phyloP scores from a whole-genome alignment of 208 protist genomes.

The Crithidia sp. region DNA sequence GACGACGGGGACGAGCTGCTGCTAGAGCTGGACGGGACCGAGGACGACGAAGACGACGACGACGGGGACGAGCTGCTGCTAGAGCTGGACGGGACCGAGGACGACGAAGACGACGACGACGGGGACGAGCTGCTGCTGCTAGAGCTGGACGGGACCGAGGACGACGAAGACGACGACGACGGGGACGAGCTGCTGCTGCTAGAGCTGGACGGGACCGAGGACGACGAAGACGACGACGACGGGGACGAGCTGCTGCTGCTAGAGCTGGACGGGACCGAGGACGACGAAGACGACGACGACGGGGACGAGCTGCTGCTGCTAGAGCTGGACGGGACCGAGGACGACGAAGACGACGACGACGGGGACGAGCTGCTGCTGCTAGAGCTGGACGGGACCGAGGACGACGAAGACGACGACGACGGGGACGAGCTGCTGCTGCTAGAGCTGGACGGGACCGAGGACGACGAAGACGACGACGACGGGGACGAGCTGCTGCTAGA shows the following conservation, averaged over 20 bases:
- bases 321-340: background rate
- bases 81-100: too few relatives aligned
- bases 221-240: constrained; percentile 17
- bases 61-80: too few relatives aligned
- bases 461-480: constrained; percentile 17
- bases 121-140: background rate
- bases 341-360: constrained; percentile 17
- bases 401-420: constrained; percentile 17
- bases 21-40: background rate
- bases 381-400: background rate
- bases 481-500: too few relatives aligned
- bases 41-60: constrained; percentile 15
- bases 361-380: background rate
- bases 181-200: background rate
- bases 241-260: background rate
- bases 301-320: background rate
- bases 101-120: too few relatives aligned
- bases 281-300: constrained; percentile 17
- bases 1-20: background rate
- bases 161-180: constrained; percentile 17
- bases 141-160: background rate
- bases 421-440: background rate
- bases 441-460: background rate
- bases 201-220: background rate
- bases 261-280: background rate